Conservation (phyloP, 202 grass and related monocot genomes). For the Digitaria exilis region DNA sequence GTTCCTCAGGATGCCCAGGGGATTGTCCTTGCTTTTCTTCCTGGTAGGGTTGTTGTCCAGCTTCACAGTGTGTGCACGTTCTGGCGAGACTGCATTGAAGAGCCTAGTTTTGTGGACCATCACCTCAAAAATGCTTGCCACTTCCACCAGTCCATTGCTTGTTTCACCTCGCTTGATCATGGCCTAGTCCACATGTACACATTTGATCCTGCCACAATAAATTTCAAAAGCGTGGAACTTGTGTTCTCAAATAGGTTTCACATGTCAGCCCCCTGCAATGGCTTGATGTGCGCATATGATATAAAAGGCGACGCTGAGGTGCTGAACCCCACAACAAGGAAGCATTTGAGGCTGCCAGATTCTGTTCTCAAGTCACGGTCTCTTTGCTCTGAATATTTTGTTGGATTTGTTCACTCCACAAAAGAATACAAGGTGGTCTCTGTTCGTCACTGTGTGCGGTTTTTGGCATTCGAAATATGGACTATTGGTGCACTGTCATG, state of each 20-base stretch:
- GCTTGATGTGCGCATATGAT: conserved; percentile 55
- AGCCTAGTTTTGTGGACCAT: conserved; percentile 42
- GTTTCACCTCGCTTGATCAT: conserved; percentile 50
- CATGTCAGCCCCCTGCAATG: conserved; percentile 54
- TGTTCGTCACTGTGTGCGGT: conserved; percentile 32
- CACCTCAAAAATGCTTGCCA: conserved; percentile 45
- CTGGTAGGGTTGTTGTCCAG: conserved; percentile 49
- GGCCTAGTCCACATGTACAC: conserved; percentile 46
- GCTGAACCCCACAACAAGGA: conserved; percentile 54
- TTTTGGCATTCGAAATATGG: conserved; percentile 55
- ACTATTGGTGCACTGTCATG: conserved; percentile 38
- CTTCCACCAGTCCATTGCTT: conserved; percentile 46
- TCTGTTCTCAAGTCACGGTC: conserved; percentile 14
- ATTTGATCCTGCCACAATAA: conserved; percentile 50
- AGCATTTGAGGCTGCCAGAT: conserved; percentile 38
- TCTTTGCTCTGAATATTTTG: conserved; percentile 51
- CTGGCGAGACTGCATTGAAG: conserved; percentile 48
- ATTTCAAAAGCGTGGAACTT: conserved; percentile 40
- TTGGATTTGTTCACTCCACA: conserved; percentile 49
- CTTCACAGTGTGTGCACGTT: conserved; percentile 40
- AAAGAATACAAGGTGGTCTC: conserved; percentile 58
- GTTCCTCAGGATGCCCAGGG: conserved; percentile 50
- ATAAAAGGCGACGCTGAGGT: conserved; percentile 39
- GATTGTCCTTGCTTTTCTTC: conserved; percentile 43
- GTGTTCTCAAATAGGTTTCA: conserved; percentile 51